Conservation (phyloP, 2,329 filamentous ascomycete species). For the Aspergillus phoenicis region DNA sequence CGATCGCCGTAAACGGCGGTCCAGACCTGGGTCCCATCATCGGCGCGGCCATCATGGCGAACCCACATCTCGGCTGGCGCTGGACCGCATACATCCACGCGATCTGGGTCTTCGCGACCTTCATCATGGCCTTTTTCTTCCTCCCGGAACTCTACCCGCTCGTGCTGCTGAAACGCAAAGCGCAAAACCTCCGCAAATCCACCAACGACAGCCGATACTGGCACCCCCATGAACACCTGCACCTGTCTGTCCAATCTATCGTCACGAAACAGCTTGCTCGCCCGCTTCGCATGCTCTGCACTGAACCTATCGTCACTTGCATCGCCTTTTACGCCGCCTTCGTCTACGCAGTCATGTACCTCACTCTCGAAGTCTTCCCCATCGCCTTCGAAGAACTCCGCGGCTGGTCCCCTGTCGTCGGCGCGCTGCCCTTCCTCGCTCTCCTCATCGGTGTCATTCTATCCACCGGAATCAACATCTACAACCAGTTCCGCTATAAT, state of each 20-base stretch:
- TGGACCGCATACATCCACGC: constrained; percentile 48
- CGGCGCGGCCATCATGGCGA: constrained; percentile 41
- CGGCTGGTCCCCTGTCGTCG: constrained; percentile 41
- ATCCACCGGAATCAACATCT: constrained; percentile 46
- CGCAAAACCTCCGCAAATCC: constrained; percentile 40
- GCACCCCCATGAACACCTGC: constrained; percentile 49
- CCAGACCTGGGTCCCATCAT: constrained; percentile 48
- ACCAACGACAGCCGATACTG: constrained; percentile 45
- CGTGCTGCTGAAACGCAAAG: constrained; percentile 45
- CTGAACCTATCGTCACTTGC: constrained; percentile 52
- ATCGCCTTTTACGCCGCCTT: constrained; percentile 52
- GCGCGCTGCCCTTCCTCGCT: constrained; percentile 48
- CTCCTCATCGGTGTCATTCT: constrained; percentile 48
- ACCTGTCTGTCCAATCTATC: constrained; percentile 43
- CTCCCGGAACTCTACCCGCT: constrained; percentile 47
- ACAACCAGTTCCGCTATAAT: constrained; percentile 45
- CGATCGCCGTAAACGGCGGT: constrained; percentile 44
- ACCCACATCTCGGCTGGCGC: constrained; percentile 26
- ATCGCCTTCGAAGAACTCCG: constrained; percentile 50
- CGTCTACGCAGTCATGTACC: constrained; percentile 52
- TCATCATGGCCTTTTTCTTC: constrained; percentile 26
- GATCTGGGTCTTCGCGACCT: constrained; percentile 40
- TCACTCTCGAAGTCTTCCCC: constrained; percentile 52
- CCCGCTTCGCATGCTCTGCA: constrained; percentile 49
- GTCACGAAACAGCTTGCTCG: constrained; percentile 48